These are phyloP conservation scores for Novakomyces olei DNA, from an alignment of 805 yeast genomes.

Conservation along the genomic window DNA sequence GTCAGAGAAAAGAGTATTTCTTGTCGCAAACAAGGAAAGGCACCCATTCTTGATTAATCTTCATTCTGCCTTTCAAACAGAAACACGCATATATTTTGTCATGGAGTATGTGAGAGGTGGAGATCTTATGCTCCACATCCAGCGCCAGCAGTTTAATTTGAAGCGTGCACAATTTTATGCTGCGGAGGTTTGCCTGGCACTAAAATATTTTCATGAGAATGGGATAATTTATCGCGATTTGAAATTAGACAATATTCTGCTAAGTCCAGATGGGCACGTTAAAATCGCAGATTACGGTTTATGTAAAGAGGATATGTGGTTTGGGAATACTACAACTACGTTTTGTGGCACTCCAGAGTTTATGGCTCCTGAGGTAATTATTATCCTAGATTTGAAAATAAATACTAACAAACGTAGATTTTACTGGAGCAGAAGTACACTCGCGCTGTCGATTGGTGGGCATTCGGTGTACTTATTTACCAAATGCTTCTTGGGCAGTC, in stretches of 20 bases:
- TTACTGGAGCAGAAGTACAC: slow-evolving; percentile 80
- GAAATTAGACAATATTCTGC: slow-evolving; percentile 79
- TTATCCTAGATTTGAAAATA: too few relatives aligned
- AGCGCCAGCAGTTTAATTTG: slow-evolving; percentile 68
- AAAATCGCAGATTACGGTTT: slow-evolving; percentile 94
- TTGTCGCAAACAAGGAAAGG: slow-evolving; percentile 57
- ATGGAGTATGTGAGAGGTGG: slow-evolving; percentile 98
- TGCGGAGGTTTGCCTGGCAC: slow-evolving; percentile 78
- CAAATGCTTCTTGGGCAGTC: slow-evolving; percentile 94
- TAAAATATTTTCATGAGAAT: slow-evolving; percentile 82
- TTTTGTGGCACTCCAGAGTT: slow-evolving; percentile 99
- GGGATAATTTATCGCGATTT: slow-evolving; percentile 92
- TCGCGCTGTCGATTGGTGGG: slow-evolving; percentile 99
- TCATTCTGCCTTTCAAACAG: slow-evolving; percentile 94
- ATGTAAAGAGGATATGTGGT: slow-evolving; percentile 85
- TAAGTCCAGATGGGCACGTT: slow-evolving; percentile 80
- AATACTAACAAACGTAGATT: too few relatives aligned
- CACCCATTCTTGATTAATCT: slow-evolving; percentile 86
- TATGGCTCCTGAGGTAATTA: slow-evolving; percentile 99
- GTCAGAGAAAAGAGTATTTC: slow-evolving; percentile 82
- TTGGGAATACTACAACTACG: slow-evolving; percentile 66
- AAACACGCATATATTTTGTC: slow-evolving; percentile 87
- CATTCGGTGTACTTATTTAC: slow-evolving; percentile 85
- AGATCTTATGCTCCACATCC: slow-evolving; percentile 98
- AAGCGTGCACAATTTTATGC: slow-evolving; percentile 93